Evolutionary conservation across 352 stramenopile species (phyloP).

Genomic region (Phytophthora pinifolia): DNA sequence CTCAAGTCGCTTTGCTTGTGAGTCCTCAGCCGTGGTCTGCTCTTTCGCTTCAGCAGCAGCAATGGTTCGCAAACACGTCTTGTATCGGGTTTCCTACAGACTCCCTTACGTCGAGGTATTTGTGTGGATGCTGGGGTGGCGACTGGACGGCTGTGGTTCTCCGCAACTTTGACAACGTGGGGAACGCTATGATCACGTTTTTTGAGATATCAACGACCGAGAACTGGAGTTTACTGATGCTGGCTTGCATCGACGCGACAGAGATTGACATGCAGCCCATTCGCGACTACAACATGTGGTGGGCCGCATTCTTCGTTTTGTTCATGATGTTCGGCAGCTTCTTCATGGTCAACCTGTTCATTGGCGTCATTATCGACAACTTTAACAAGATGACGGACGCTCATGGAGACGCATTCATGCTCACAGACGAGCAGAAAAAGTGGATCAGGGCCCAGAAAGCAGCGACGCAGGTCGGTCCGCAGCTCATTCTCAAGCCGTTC

Average conservation of each 20-base stretch:
- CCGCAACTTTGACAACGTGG: constrained; percentile 87
- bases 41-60: constrained; percentile 36
- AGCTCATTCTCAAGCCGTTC: constrained; percentile 52
- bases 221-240: constrained; percentile 91
- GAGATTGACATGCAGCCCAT: constrained; percentile 92
- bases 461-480: constrained; percentile 53
- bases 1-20: constrained; percentile 51
- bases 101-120: constrained; percentile 66
- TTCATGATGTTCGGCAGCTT: constrained; percentile 93
- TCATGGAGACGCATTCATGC: constrained; percentile 59
- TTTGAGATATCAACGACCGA: constrained; percentile 94
- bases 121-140: constrained; percentile 61
- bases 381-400: constrained; percentile 89
- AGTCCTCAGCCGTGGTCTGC: constrained; percentile 40
- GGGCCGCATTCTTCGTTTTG: constrained; percentile 81
- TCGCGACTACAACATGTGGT: constrained; percentile 70
- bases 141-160: constrained; percentile 48
- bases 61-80: constrained; percentile 44
- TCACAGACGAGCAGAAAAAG: constrained; percentile 89
- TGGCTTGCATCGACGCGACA: constrained; percentile 80
- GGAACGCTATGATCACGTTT: constrained; percentile 72
- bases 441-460: constrained; percentile 81
- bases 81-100: constrained; percentile 15
- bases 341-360: constrained; percentile 94
- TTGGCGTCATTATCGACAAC: constrained; percentile 94